Base-by-base conservation (phyloP, 2,329 filamentous ascomycete species). In the Monosporascus sp. region DNA sequence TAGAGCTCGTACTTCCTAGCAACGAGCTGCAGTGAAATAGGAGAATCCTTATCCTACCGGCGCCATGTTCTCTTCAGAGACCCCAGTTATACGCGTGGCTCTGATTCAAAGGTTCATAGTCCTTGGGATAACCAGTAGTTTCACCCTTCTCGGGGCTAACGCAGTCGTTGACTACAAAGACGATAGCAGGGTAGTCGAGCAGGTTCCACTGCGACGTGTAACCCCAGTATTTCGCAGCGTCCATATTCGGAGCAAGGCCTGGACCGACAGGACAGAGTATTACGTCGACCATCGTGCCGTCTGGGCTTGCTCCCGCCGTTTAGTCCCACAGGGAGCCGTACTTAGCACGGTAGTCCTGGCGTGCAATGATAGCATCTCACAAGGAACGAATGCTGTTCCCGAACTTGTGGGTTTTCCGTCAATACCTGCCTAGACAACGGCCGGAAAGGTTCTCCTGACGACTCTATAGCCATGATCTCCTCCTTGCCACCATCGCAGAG, bases 201-300 rank as follows among this genome's bases (percentile, higher is more conserved):
- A 88, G 61, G 63, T 89, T 89, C 83, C 85, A 89, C 56, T 84
- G 78, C 0, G 77, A 72, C 0, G 83, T 87, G 59, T 89, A 89
- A 1, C 77, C 78, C 83, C 84, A 89, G 73, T 64, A 86, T 62
- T 54, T 73, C 68, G 57, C 81, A 66, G 57, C 83, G 57, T 54
- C 70, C 53, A 60, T 67, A 74, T 56, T 78, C 68, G 75, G 79
- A n/a, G 63, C 63, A 11, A 62, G 62, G 43, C 62, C 56, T 2
- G 82, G 80, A 0, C 77, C 79, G 0, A 74, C 78, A 0, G 85
- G 85, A 52, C 79, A 83, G 1, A 88, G 70, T 36, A 88, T 78
- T 0, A 84, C 80, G 64, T 89, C 85, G 8, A 86, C 75, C 44
- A 65, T 50, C 15, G 17, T 17, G 4, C 49, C 54, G 25, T 50